Percentiles rank a stretch among this genome's conserved stretches.
These are phyloP conservation scores for Leishmania tarentolae DNA, from an alignment of 208 protist species.

Conservation along the genomic window DNA sequence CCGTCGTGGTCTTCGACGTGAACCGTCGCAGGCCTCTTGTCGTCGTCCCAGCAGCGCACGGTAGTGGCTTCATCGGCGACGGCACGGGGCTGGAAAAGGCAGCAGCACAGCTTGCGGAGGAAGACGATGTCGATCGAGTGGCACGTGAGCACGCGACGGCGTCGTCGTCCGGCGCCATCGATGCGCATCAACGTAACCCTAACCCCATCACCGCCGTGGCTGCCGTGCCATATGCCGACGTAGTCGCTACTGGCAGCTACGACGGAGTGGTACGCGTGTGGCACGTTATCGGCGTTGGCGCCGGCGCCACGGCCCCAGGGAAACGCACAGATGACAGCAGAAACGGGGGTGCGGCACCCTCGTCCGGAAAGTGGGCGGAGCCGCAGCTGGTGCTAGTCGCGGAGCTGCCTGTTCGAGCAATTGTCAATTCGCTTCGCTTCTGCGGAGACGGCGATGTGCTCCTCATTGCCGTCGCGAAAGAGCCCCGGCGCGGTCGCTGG, in stretches of 20 bases:
- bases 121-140: conserved; percentile 12
- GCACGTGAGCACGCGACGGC: background rate
- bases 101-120: conserved; percentile 33
- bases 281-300: conserved; percentile 41
- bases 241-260: conserved; percentile 86
- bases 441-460: conserved; percentile 52
- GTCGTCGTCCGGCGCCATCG: conserved; percentile 1
- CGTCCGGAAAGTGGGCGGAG: conserved; percentile 10
- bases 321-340: conserved; percentile 14
- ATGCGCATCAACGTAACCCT: conserved; percentile 30
- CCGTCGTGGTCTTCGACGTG: conserved; percentile 87
- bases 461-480: conserved; percentile 68
- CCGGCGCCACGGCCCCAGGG: conserved; percentile 19
- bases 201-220: conserved; percentile 90
- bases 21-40: conserved; percentile 72
- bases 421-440: conserved; percentile 82
- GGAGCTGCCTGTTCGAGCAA: conserved; percentile 66
- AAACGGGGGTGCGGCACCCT: background rate
- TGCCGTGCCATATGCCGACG: conserved; percentile 79
- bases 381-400: conserved; percentile 54
- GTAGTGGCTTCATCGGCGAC: conserved; percentile 77
- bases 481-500: conserved; percentile 86
- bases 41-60: conserved; percentile 71
- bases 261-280: conserved; percentile 89
- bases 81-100: conserved; percentile 86